These are phyloP conservation scores for Kluyveromyces sp. DNA, from an alignment of 1,139 yeast genomes.

Conservation along the genomic window DNA sequence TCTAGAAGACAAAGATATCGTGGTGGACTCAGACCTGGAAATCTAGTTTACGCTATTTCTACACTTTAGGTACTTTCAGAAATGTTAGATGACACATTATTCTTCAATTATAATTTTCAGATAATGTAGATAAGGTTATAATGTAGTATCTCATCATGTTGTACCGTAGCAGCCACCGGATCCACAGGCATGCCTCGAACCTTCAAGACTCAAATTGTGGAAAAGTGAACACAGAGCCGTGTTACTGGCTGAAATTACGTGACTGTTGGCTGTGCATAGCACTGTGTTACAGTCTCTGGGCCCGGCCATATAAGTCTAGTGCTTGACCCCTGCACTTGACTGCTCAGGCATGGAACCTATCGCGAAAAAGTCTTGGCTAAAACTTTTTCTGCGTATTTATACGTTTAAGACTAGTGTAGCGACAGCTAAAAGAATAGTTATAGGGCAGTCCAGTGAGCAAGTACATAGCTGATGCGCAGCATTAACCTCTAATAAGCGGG, in stretches of 20 bases:
- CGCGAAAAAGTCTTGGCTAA: neutral
- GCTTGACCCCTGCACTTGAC: no score
- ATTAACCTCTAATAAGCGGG: no score
- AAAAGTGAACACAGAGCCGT: no score
- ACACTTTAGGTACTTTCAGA: slow-evolving; percentile 18
- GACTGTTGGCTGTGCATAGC: neutral
- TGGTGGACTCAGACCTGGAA: slow-evolving; percentile 1
- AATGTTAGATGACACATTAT: slow-evolving; percentile 1
- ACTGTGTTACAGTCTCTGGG: no score
- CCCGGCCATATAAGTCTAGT: no score
- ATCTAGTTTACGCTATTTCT: neutral
- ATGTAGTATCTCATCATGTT: slow-evolving; percentile 21
- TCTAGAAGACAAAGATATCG: neutral
- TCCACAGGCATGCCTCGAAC: neutral
- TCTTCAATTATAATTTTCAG: slow-evolving; percentile 23
- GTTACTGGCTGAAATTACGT: no score
- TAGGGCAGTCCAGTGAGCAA: no score
- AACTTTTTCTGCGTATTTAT: neutral
- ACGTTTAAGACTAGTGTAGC: neutral
- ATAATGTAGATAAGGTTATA: slow-evolving; percentile 33
- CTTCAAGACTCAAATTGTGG: neutral
- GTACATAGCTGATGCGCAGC: no score
- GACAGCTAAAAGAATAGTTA: no score
- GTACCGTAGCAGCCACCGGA: neutral
- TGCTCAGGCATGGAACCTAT: no score